phyloP scores from a whole-genome alignment of 2,329 filamentous ascomycete genomes.

The Hymenoscyphus albidus region DNA sequence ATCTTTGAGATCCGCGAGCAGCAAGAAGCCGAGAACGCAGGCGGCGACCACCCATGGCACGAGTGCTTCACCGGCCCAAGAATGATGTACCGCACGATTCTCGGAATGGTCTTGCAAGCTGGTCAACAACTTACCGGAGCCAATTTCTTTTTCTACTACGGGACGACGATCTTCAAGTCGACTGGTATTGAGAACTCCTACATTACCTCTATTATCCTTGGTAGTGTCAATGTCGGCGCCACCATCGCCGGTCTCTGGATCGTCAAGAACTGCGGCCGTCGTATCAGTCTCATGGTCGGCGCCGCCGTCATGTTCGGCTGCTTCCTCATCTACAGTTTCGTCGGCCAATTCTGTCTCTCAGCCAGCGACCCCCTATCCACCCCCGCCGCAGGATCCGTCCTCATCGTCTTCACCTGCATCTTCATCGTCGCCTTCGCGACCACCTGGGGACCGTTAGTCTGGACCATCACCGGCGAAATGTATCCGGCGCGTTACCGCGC shows the following conservation, averaged over 20 bases:
- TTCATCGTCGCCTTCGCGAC: constrained; percentile 62
- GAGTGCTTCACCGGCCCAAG: constrained; percentile 66
- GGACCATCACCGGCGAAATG: constrained; percentile 62
- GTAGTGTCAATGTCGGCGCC: constrained; percentile 62
- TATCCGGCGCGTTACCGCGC: constrained; percentile 62
- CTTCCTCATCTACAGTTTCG: constrained; percentile 54
- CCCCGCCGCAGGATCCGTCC: constrained; percentile 50
- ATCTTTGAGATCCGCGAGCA: constrained; percentile 51
- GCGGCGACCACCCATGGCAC: constrained; percentile 36
- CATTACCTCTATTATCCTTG: constrained; percentile 64
- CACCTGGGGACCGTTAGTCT: constrained; percentile 68
- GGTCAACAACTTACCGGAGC: constrained; percentile 66
- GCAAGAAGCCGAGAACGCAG: constrained; percentile 45
- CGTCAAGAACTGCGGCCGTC: constrained; percentile 61
- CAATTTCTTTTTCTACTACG: constrained; percentile 67
- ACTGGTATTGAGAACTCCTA: constrained; percentile 64
- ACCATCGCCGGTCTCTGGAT: constrained; percentile 64
- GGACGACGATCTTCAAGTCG: constrained; percentile 61
- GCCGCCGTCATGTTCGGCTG: constrained; percentile 58
- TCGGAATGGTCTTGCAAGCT: constrained; percentile 60
- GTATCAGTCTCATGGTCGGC: constrained; percentile 59
- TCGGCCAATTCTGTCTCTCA: constrained; percentile 47
- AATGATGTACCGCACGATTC: constrained; percentile 60
- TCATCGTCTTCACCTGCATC: constrained; percentile 66
- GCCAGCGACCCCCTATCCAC: constrained; percentile 41